Conservation (phyloP, 805 yeast genomes). For the Brettanomyces custersianus region DNA sequence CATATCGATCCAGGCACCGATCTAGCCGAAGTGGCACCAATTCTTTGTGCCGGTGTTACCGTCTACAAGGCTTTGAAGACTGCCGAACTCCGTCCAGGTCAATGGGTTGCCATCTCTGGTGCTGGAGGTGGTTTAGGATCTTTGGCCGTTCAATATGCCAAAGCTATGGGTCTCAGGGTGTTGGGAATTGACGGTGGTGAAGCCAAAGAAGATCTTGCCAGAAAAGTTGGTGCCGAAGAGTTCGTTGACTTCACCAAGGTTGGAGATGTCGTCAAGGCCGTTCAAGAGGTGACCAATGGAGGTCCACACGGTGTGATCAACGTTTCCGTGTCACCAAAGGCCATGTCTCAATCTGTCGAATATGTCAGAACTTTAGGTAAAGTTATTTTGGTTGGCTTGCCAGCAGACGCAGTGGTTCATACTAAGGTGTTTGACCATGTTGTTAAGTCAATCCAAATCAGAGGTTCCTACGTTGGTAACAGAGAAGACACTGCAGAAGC, state of each 20-base stretch:
- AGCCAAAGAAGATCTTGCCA: constrained; percentile 48
- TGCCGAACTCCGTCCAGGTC: constrained; percentile 66
- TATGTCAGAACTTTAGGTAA: constrained; percentile 55
- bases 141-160: constrained; percentile 68
- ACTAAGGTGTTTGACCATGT: constrained; percentile 70
- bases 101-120: constrained; percentile 73
- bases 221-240: constrained; percentile 53
- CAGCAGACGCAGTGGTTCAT: constrained; percentile 68
- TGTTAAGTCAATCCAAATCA: constrained; percentile 61
- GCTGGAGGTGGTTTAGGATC: constrained; percentile 82
- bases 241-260: constrained; percentile 45
- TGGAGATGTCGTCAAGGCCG: constrained; percentile 33
- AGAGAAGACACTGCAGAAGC: constrained; percentile 81
- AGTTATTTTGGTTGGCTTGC: constrained; percentile 62
- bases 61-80: constrained; percentile 86
- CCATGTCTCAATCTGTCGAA: constrained; percentile 46
- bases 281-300: constrained; percentile 36
- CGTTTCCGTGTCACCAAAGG: constrained; percentile 49
- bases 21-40: constrained; percentile 69
- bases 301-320: constrained; percentile 65
- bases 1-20: constrained; percentile 66
- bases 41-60: constrained; percentile 86
- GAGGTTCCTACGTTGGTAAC: constrained; percentile 86
- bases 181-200: constrained; percentile 71
- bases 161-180: constrained; percentile 67